phyloP scores from a whole-genome alignment of 345 rosid species.

The Melaleuca alternifolia region DNA sequence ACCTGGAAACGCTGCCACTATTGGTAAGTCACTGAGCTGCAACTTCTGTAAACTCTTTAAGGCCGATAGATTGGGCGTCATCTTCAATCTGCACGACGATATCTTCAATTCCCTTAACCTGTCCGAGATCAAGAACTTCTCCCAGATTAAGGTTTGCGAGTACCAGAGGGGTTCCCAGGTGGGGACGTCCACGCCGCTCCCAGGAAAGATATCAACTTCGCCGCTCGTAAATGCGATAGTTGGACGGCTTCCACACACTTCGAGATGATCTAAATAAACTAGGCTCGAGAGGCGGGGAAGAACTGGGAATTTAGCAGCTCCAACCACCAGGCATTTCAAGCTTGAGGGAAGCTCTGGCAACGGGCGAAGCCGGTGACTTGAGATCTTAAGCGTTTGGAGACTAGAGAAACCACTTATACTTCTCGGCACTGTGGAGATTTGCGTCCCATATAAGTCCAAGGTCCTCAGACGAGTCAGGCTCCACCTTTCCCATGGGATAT shows the following conservation, averaged over 20 bases:
- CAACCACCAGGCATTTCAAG: too few relatives aligned
- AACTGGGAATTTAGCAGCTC: too few relatives aligned
- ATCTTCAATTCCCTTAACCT: too few relatives aligned
- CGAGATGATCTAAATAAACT: background rate
- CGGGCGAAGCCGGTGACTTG: too few relatives aligned
- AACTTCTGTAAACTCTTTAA: background rate
- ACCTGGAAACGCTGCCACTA: background rate
- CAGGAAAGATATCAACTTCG: background rate
- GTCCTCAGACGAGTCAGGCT: background rate
- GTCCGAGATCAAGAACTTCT: too few relatives aligned
- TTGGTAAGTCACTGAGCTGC: background rate
- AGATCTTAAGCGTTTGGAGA: background rate
- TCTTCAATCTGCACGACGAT: too few relatives aligned
- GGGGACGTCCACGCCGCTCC: fast-evolving
- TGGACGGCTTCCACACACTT: background rate
- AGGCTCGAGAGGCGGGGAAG: too few relatives aligned
- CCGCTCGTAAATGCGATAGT: fast-evolving
- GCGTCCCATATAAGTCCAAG: background rate
- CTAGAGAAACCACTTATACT: background rate
- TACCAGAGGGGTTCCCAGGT: too few relatives aligned
- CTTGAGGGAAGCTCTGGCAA: too few relatives aligned
- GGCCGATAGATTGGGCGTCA: background rate
- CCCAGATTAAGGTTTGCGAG: too few relatives aligned
- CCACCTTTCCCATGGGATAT: background rate
- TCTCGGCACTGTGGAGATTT: background rate